Conservation (phyloP, 2,329 filamentous ascomycete species). For the Aspergillus brasiliensis region DNA sequence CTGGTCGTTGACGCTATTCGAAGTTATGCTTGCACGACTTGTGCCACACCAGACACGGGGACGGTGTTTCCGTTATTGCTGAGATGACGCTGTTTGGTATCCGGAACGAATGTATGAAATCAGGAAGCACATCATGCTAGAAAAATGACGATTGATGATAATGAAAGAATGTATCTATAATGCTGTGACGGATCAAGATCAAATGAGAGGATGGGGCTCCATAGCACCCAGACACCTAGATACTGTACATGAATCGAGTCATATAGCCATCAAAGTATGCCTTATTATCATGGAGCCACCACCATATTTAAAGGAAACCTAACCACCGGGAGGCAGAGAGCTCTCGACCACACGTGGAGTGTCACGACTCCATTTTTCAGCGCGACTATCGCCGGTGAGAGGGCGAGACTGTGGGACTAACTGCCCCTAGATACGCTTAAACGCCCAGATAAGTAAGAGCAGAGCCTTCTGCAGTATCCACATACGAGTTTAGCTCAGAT, state of each 20-base stretch:
- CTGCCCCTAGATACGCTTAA: constrained; percentile 2
- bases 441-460: constrained; percentile 6
- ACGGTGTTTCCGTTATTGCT: constrained; percentile 3
- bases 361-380: constrained; percentile 8
- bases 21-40: background rate
- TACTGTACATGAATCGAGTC: background rate
- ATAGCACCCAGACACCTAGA: background rate
- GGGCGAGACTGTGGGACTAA: constrained; percentile 3
- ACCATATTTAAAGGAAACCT: constrained; percentile 4
- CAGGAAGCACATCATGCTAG: background rate
- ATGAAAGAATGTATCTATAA: background rate
- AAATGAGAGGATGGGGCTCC: background rate
- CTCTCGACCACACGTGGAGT: background rate
- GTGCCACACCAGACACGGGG: constrained; percentile 4
- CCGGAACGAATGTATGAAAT: background rate
- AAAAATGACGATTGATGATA: background rate
- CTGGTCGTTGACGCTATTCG: background rate
- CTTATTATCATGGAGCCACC: background rate
- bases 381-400: constrained; percentile 14
- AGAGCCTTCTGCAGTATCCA: constrained; percentile 7
- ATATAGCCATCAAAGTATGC: background rate
- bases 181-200: background rate
- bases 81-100: background rate
- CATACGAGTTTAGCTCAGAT: background rate
- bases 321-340: background rate